Evolutionary conservation across 2,329 filamentous ascomycete species (phyloP).

Genomic region (Leptodontidium sp.): DNA sequence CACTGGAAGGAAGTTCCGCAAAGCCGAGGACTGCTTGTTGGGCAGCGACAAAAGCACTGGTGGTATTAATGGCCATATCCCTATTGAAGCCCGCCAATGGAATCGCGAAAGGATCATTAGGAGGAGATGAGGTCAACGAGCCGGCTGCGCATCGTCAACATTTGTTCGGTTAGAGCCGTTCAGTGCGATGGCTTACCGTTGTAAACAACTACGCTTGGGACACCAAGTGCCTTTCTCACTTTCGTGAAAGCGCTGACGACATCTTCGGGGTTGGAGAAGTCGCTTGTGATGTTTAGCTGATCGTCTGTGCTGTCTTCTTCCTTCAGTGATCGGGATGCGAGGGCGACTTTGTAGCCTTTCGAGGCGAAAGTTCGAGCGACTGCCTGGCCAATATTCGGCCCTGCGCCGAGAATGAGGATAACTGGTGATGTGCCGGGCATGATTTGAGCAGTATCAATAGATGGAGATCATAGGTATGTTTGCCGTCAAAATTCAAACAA

Average conservation of each 20-base stretch:
- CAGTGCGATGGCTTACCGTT: neutral
- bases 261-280: constrained; percentile 35
- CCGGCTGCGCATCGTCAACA: neutral
- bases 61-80: no score
- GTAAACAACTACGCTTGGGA: neutral
- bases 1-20: constrained; percentile 27
- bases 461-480: neutral
- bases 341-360: constrained; percentile 54
- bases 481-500: neutral
- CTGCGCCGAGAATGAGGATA: constrained; percentile 53
- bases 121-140: neutral
- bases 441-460: neutral
- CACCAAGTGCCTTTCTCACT: neutral
- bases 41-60: no score
- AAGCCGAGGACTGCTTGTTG: no score
- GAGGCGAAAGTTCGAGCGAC: constrained; percentile 50
- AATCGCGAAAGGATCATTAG: neutral
- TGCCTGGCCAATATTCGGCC: constrained; percentile 50
- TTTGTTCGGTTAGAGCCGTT: neutral
- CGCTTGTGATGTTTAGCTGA: constrained; percentile 36
- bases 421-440: constrained; percentile 1
- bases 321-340: constrained; percentile 46
- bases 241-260: neutral
- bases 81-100: neutral
- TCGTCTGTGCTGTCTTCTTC: constrained; percentile 30